Evolutionary conservation across 2,329 filamentous ascomycete species (phyloP), one percentile per base, ranked within the genome.

Genomic region (Westerdykella sp.): DNA sequence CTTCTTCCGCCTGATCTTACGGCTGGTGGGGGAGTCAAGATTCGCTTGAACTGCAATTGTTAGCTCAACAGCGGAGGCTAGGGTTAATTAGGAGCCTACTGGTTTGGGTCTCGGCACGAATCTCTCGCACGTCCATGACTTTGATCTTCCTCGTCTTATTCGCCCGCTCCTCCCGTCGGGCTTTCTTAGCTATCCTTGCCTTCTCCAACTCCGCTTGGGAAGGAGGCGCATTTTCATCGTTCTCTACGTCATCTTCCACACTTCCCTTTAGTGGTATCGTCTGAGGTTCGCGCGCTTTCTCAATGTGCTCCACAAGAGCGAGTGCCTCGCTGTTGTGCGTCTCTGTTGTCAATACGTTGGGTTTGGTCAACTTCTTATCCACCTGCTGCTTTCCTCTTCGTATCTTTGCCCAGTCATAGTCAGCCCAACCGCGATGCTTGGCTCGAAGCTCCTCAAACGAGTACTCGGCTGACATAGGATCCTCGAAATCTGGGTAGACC

Each of bases 401-500:
- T 6, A 61, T 55, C 44, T 48, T 65, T 53, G 56, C 59, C 78
- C 78, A 81, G 50, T 80, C 71, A 50, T 70, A 73, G 41, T 73
- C 61, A 47, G 78, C 65, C 77, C 78, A 82, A 1, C 91, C 91
- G 44, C 86, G 78, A 52, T 80, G 80, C 34, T 76, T 77, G 23
- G 91, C 91, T 69, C 89, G 81, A 16, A 98, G 71, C 68, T 98
- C 93, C 63, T 98, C 93, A 60, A 97, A 95, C 59, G 87, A 91
- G 48, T 86, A 77, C 66, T 96, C 91, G 25, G 81, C 81, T 3
- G 79, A 80, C 42, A 63, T 60, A 1, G 81, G 76, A 47, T 85
- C 78, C 37, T 84, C 78, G 16, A 80, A 79, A 32, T 84, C 83
- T 7, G 89, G 90, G 59, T 97, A 97, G 28, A 97, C 77, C 25